Evolutionary conservation across 192 early-diverging fungal species (phyloP).

Genomic region (Helicostylum pulchrum): DNA sequence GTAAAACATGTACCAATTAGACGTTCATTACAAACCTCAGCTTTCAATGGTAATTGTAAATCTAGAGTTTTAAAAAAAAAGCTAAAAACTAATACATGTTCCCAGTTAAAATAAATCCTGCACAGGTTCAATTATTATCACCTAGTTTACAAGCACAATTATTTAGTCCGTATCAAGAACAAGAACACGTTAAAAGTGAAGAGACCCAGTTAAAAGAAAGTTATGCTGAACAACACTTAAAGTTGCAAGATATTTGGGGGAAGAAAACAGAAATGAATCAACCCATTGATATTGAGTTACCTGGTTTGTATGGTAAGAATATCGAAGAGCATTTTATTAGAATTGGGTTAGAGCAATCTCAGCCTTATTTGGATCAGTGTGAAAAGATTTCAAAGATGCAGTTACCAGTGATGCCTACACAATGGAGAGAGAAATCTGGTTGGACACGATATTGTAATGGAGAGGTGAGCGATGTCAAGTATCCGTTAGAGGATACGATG

Average conservation of each 20-base stretch:
- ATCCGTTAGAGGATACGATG: conserved; percentile 60
- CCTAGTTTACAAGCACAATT: conserved; percentile 42
- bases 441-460: conserved; percentile 79
- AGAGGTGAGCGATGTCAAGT: conserved; percentile 34
- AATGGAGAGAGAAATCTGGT: conserved; percentile 60
- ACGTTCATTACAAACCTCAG: neutral
- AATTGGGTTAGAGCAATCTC: conserved; percentile 64
- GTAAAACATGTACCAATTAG: too few relatives aligned
- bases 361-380: conserved; percentile 56
- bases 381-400: conserved; percentile 35
- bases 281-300: conserved; percentile 34
- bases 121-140: conserved; percentile 66
- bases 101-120: conserved; percentile 23
- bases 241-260: conserved; percentile 49
- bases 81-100: too few relatives aligned
- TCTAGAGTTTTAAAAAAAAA: too few relatives aligned
- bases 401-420: conserved; percentile 43
- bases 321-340: conserved; percentile 78
- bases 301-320: conserved; percentile 34
- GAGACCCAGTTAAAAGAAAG: conserved; percentile 17
- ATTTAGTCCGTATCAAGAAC: conserved; percentile 32
- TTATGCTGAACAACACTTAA: conserved; percentile 45
- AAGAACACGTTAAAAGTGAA: neutral
- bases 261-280: conserved; percentile 44
- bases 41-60: too few relatives aligned